A percentile compares a stretch with the other conserved stretches of the same genome.
These are phyloP conservation scores for Gamsiella multidivaricata DNA, from an alignment of 192 early-diverging fungal species.

Conservation along the genomic window DNA sequence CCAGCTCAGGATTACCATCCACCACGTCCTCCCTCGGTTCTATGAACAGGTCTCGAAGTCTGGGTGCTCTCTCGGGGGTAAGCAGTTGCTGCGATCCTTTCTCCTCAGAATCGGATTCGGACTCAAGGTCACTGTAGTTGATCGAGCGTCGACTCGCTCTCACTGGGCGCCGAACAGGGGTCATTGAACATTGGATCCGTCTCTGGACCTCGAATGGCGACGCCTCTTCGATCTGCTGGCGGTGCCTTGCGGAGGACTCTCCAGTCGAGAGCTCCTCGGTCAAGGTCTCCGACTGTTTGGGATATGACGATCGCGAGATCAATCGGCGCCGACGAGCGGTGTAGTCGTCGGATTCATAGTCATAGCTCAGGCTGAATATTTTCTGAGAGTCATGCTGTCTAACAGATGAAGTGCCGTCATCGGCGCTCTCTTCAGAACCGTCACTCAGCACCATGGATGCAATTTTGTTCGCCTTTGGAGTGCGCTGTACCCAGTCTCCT, in stretches of 20 bases:
- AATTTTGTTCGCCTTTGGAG: neutral
- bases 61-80: too few relatives aligned
- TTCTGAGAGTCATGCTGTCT: too few relatives aligned
- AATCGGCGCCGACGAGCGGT: too few relatives aligned
- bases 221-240: neutral
- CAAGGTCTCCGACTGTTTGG: neutral
- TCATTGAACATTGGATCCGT: constrained; percentile 19
- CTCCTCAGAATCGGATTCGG: neutral
- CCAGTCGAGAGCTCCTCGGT: neutral
- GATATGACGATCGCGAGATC: too few relatives aligned
- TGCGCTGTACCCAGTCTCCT: constrained; percentile 32
- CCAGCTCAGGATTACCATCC: too few relatives aligned
- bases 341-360: neutral
- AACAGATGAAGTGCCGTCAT: too few relatives aligned
- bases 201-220: neutral
- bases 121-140: neutral
- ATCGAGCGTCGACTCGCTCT: neutral
- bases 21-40: too few relatives aligned
- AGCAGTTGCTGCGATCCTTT: too few relatives aligned
- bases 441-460: neutral
- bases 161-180: constrained; percentile 3
- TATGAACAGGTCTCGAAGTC: too few relatives aligned
- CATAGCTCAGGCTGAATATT: too few relatives aligned
- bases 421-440: too few relatives aligned
- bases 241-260: neutral